Evolutionary conservation across 768 basidiomycete genomes (phyloP), one percentile per base, ranked within the genome.

Genomic region (Austroboletus eburneus): DNA sequence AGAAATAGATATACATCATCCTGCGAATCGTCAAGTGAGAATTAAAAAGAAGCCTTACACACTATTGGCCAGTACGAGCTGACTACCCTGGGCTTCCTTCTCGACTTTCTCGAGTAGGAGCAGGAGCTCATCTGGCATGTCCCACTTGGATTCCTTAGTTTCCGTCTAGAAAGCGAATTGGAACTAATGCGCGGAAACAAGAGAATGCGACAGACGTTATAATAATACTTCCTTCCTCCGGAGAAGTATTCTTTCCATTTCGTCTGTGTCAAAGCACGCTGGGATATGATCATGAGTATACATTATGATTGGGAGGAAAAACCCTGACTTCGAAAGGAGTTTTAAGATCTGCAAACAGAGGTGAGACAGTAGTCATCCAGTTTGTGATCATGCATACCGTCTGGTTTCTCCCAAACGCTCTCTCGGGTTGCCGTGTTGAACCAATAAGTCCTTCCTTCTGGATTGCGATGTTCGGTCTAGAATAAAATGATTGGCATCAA

Each of bases 401-500:
- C 90, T 49, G 96, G 96, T 64, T 98, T 99, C 69, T 97, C 94
- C 95, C 94, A 98, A 43, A 94, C 91, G 61, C 92, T 95, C 57
- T 91, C 88, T 58, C 85, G 82, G 4, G 87, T 89, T 9, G 74
- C 77, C 0, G 90, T 83, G 63, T 96, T 93, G 69, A 92, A 93
- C 94, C 94, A 98, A 61, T 98, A 98, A 0, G 90, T 91, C n/a
- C 92, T 76, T n/a, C 93, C 93, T 62, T 96, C 95, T 2, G 90
- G 84, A 69, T 94, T 95, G 27, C 88, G 83, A 69, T 96, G 91
- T 62, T 95, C 93, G 3, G 90, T 92, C 92, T 94, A 52, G 1
- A 36, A 29, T 37, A 23, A 8, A 50, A 9, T 38, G 8, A 52
- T 59, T 24, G 48, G 44, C 6, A 17, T 27, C 29, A 25, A 21